Base-by-base conservation (phyloP, 768 basidiomycete species). In the Psilocybe subaeruginosa region DNA sequence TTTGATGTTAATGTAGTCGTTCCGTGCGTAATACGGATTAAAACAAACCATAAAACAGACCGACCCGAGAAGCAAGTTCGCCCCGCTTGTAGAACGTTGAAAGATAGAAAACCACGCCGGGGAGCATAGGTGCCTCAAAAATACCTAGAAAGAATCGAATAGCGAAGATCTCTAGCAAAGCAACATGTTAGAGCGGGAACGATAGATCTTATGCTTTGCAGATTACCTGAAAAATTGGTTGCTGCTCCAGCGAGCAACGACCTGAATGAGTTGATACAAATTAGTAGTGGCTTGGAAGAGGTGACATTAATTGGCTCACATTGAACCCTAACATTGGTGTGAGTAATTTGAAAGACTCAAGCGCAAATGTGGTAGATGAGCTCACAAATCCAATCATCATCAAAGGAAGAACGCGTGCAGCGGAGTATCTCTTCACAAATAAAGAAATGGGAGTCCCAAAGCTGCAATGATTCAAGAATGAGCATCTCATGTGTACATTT, bases 361-460 rank as follows among this genome's bases (percentile, higher is more conserved):
- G 19, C 5, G 23, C 33, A 31, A 46, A 51, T 47, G 1, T 16
- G 56, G 17, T 27, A n/a, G 3, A 50, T 4, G 35, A 16, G 69
- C 78, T 63, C 62, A 80, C 82, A 63, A 83, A 83, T 41, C 81
- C 80, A 55, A 82, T 63, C 81, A 83, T 81, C 77, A 82, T 79
- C 51, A 80, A 58, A 0, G 82, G 80, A 12, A 82, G 70, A 0
- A 84, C 76, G 3, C 78, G 75, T 2, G 81, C 80, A 29, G 82
- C 80, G 56, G 79, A 79, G 58, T 67, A 82, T 61, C 74, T 73
- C 64, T 83, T 83, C 50, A 81, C 81, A n/a, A 83, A 68, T 14
- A 84, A 71, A 46, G 80, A 78, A 16, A 83, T 78, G 0, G 83
- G 82, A 9, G 82, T 82, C 1, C 82, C 83, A 33, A 80, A 81